Conservation (phyloP, 305 asterid genomes). For the Andrographis paniculata region DNA sequence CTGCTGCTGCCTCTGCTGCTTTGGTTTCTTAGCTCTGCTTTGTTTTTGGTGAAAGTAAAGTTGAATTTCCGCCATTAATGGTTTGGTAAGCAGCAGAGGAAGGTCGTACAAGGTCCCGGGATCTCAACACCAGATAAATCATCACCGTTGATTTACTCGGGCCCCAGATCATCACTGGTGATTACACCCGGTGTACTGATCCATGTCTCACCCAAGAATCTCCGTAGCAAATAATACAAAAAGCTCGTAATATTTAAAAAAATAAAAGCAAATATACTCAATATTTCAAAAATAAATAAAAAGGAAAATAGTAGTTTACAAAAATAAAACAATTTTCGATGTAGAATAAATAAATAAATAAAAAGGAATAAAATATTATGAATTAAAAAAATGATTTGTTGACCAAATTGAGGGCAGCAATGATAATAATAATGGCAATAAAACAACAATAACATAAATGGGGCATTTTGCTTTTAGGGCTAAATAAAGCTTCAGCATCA, state of each 20-base stretch:
- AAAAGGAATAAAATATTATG: not conserved
- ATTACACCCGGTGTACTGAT: not conserved
- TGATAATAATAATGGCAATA: slow-evolving; percentile 12
- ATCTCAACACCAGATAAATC: not conserved
- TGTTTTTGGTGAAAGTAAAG: slow-evolving; percentile 17
- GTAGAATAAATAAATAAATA: not conserved
- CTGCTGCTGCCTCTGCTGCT: not conserved
- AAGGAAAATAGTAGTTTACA: too few species aligned
- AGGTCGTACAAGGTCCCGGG: not conserved
- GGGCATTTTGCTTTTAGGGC: slow-evolving; percentile 6
- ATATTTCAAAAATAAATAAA: too few species aligned
- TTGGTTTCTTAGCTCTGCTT: slow-evolving; percentile 15
- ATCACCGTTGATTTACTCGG: not conserved
- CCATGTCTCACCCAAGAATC: not conserved
- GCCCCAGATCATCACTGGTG: not conserved
- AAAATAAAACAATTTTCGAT: not conserved
- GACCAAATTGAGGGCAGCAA: slow-evolving; percentile 11
- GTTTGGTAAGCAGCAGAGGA: slow-evolving; percentile 7
- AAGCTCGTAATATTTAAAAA: not conserved
- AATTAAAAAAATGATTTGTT: slow-evolving; percentile 3
- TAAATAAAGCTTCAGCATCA: slow-evolving; percentile 13
- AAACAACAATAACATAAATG: slow-evolving; percentile 1
- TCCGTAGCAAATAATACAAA: not conserved
- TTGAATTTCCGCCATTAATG: slow-evolving; percentile 29
- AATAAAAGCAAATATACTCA: too few species aligned